Conservation (phyloP, 495 filamentous ascomycete species). For the Podospora pseudocomata region DNA sequence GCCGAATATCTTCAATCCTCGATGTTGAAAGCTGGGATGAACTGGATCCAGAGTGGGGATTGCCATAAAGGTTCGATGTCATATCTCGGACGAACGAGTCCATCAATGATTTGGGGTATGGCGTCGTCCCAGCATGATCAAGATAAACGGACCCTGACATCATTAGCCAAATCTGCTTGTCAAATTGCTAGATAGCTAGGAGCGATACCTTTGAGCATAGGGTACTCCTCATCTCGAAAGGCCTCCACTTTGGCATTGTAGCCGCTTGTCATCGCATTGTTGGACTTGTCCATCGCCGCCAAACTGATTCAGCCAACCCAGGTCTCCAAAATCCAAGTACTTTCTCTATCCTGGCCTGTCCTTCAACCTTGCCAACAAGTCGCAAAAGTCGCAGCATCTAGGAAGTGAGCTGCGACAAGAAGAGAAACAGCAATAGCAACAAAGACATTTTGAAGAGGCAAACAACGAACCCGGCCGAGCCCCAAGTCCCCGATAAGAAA, state of each 20-base stretch:
- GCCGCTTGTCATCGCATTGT: conserved; percentile 14
- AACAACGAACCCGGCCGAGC: not conserved
- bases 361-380: not conserved
- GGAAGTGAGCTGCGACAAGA: not conserved
- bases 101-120: conserved; percentile 76
- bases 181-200: not conserved
- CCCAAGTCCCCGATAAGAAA: not conserved
- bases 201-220: conserved; percentile 68
- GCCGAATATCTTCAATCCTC: conserved; percentile 70
- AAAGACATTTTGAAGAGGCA: not conserved
- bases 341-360: not conserved
- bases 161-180: conserved; percentile 13
- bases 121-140: conserved; percentile 88
- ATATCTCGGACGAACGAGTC: conserved; percentile 73
- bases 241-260: conserved; percentile 67
- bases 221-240: conserved; percentile 72
- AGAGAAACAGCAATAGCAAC: not conserved
- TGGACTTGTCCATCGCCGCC: not conserved
- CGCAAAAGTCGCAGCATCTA: not conserved
- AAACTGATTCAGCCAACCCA: not conserved
- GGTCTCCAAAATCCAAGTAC: not conserved
- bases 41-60: conserved; percentile 82
- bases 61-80: conserved; percentile 76
- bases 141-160: conserved; percentile 77
- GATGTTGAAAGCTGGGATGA: conserved; percentile 74